Evolutionary conservation across 2,329 filamentous ascomycete species (phyloP).

Genomic region (Ilyonectria destructans): DNA sequence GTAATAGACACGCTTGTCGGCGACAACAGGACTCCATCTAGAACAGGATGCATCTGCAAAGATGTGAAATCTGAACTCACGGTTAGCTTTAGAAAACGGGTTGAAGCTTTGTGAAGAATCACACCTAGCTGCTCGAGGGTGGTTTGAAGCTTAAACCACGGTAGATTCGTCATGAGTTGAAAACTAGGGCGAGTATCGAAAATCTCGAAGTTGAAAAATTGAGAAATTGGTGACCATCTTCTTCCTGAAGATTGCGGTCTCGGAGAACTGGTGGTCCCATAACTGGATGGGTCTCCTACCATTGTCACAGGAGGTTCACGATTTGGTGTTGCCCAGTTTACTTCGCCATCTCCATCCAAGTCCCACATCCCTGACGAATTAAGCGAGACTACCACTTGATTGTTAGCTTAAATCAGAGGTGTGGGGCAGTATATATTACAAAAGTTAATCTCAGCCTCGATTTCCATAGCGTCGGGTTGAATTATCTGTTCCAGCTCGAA

Average conservation of each 20-base stretch:
- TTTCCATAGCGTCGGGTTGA: neutral
- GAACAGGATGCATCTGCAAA: neutral
- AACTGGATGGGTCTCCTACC: too few species aligned
- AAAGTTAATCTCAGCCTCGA: slow-evolving; percentile 2
- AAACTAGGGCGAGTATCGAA: neutral
- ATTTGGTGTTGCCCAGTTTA: too few species aligned
- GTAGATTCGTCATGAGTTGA: neutral
- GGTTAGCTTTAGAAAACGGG: neutral
- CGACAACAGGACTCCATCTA: neutral
- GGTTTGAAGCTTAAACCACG: neutral
- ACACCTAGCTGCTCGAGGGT: neutral
- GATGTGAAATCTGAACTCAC: neutral
- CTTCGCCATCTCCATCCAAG: too few species aligned
- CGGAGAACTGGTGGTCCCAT: too few species aligned
- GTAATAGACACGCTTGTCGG: neutral
- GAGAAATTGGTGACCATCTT: neutral
- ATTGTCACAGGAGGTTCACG: too few species aligned
- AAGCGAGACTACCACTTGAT: neutral
- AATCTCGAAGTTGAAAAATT: neutral
- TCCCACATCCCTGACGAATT: too few species aligned
- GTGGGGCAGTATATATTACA: slow-evolving; percentile 7
- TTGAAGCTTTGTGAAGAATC: neutral
- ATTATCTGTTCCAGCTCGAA: neutral
- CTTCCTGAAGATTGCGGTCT: too few species aligned
- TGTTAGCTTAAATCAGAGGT: slow-evolving; percentile 6